Conservation (phyloP, 164 flowering plant species). For the Macadamia integrifolia region DNA sequence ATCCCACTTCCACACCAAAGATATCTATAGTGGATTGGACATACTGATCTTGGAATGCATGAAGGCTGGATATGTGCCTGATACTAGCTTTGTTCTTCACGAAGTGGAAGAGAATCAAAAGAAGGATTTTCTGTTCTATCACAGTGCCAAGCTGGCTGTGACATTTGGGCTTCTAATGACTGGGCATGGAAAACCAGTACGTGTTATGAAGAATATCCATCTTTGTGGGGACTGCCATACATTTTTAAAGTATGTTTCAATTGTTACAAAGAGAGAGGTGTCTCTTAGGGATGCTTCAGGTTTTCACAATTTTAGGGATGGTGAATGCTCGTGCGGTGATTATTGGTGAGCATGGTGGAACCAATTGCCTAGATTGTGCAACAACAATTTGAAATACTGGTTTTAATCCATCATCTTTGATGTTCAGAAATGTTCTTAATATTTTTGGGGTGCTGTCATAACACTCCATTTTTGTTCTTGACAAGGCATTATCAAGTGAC, state of each 20-base stretch:
- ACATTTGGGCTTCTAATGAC: constrained; percentile 65
- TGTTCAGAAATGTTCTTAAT: no score
- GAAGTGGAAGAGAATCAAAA: constrained; percentile 91
- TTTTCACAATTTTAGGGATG: constrained; percentile 64
- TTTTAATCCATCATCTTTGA: no score
- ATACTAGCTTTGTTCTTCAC: constrained; percentile 88
- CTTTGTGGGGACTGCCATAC: constrained; percentile 89
- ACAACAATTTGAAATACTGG: no score
- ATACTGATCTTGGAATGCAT: constrained; percentile 67
- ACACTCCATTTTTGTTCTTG: no score
- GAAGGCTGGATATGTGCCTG: constrained; percentile 81
- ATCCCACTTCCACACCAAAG: constrained; percentile 62
- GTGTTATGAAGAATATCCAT: constrained; percentile 64
- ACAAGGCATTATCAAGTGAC: no score
- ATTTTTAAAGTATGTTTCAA: constrained; percentile 67
- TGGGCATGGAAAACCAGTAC: constrained; percentile 44
- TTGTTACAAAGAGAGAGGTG: constrained; percentile 61
- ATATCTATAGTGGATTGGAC: constrained; percentile 67
- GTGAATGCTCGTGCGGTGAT: constrained; percentile 73
- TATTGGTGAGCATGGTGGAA: constrained; percentile 35
- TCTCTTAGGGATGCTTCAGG: constrained; percentile 74
- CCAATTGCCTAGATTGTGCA: background rate
- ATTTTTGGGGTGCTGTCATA: no score
- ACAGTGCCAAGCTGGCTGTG: constrained; percentile 81
- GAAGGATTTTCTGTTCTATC: constrained; percentile 70